Evolutionary conservation across 257 asterid genomes (phyloP).

Genomic region (Primulina eburnea): DNA sequence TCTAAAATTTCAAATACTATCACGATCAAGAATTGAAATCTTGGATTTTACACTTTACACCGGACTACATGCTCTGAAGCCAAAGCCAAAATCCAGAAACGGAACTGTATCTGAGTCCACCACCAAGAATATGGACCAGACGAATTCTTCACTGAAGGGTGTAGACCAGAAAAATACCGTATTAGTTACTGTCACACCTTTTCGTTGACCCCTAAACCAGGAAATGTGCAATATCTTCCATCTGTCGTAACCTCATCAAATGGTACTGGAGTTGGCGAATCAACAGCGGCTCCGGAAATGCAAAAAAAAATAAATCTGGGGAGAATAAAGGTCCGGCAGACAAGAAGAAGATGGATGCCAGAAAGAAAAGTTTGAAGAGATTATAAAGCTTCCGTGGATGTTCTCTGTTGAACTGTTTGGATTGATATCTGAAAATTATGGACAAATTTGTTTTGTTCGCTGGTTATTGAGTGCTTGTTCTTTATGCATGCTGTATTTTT

Average conservation of each 20-base stretch:
- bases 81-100: constrained; percentile 65
- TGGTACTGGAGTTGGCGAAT: constrained; percentile 53
- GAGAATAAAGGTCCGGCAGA: constrained; percentile 56
- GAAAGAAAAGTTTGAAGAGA: constrained; percentile 93
- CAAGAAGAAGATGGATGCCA: constrained; percentile 86
- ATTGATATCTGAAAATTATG: constrained; percentile 14
- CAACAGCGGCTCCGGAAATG: constrained; percentile 25
- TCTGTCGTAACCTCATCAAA: constrained; percentile 33
- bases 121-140: constrained; percentile 58
- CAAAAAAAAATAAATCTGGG: constrained; percentile 70
- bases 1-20: too few relatives aligned
- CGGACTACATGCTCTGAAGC: constrained; percentile 76
- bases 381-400: constrained; percentile 31
- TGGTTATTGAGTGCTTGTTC: not conserved
- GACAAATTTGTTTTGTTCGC: not conserved
- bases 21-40: too few relatives aligned
- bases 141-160: constrained; percentile 44
- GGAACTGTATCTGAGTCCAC: constrained; percentile 75
- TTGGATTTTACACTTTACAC: too few relatives aligned
- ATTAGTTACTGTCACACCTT: constrained; percentile 42
- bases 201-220: constrained; percentile 69
- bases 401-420: constrained; percentile 4
- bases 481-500: not conserved
- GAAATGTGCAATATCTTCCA: constrained; percentile 46
- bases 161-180: constrained; percentile 52